Percentiles rank a stretch among this genome's conserved stretches.
Evolutionary conservation across 1,139 yeast species (phyloP).

Genomic region (Pichia sp.): DNA sequence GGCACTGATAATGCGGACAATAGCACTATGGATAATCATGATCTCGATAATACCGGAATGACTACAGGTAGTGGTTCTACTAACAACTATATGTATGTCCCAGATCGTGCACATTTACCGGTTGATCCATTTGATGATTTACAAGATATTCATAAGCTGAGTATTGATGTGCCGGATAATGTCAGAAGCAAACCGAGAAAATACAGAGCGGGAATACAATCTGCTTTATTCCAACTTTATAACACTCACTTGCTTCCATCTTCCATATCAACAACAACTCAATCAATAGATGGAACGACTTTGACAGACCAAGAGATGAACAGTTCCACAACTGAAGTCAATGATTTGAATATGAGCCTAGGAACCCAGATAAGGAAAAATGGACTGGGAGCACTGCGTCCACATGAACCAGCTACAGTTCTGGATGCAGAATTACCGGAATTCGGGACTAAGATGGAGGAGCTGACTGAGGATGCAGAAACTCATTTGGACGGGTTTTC

Average conservation of each 20-base stretch:
- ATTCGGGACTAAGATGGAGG: conserved; percentile 6
- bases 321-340: conserved; percentile 3
- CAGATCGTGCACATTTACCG: conserved; percentile 14
- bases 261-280: background rate
- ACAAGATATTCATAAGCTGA: conserved; percentile 23
- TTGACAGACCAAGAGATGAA: conserved; percentile 14
- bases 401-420: background rate
- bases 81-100: conserved; percentile 13
- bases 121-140: conserved; percentile 29
- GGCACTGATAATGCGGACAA: background rate
- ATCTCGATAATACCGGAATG: background rate
- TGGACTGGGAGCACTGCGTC: background rate
- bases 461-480: conserved; percentile 6
- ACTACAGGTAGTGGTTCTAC: conserved; percentile 1
- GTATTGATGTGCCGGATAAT: conserved; percentile 24
- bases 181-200: conserved; percentile 43
- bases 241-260: conserved; percentile 19
- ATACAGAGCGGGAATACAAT: conserved; percentile 79
- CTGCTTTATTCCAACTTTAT: conserved; percentile 67
- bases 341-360: conserved; percentile 10
- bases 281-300: conserved; percentile 8
- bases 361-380: conserved; percentile 6
- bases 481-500: conserved; percentile 1
- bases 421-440: conserved; percentile 6
- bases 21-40: background rate